Evolutionary conservation across 345 rosid species (phyloP).

Genomic region (Brassica cretica): DNA sequence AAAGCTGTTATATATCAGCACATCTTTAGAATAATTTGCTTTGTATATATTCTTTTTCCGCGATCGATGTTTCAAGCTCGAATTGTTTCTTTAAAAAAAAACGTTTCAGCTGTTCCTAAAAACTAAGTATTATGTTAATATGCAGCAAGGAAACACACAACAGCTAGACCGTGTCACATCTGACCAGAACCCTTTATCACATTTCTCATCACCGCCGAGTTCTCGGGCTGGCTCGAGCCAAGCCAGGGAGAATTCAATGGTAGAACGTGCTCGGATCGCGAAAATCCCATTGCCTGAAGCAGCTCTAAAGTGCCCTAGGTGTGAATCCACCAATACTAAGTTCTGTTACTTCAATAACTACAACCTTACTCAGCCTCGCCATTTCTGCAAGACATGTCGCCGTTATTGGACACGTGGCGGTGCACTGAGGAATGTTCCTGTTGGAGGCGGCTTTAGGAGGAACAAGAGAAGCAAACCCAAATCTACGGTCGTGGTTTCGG

Average conservation of each 20-base stretch:
- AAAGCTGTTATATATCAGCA: conserved; percentile 24
- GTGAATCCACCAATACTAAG: conserved; percentile 81
- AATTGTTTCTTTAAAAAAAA: background rate
- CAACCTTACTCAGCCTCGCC: conserved; percentile 80
- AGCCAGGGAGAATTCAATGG: conserved; percentile 65
- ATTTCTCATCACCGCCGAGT: conserved; percentile 31
- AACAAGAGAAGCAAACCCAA: conserved; percentile 64
- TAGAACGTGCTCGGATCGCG: conserved; percentile 69
- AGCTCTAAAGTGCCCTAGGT: conserved; percentile 76
- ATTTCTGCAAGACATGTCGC: conserved; percentile 84
- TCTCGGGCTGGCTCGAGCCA: conserved; percentile 37
- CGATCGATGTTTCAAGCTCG: conserved; percentile 23
- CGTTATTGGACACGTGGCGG: conserved; percentile 92
- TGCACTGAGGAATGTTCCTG: conserved; percentile 78
- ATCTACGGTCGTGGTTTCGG: conserved; percentile 26
- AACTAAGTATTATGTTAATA: conserved; percentile 13
- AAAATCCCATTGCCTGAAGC: conserved; percentile 64
- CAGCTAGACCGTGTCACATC: conserved; percentile 27
- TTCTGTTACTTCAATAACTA: conserved; percentile 87
- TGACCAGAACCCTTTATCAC: conserved; percentile 35
- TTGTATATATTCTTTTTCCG: conserved; percentile 1
- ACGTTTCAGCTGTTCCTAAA: background rate
- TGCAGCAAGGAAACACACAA: conserved; percentile 41
- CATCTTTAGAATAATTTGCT: background rate
- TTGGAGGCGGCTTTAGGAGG: conserved; percentile 81